phyloP scores from a whole-genome alignment of 176 grass and related monocot genomes.

The Carex myosuroides region DNA sequence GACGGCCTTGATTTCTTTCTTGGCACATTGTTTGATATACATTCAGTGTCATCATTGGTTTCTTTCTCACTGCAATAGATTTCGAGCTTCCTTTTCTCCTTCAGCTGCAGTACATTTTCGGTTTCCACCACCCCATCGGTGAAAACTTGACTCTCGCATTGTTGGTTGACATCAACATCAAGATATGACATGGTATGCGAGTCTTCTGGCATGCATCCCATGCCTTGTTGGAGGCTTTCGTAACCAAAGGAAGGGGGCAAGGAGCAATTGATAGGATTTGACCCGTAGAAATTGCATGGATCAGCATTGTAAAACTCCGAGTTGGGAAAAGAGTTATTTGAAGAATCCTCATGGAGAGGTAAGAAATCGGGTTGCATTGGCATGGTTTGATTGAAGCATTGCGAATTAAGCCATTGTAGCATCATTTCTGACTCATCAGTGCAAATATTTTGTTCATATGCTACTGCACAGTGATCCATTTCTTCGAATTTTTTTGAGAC shows the following conservation, averaged over 20 bases:
- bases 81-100: slow-evolving; percentile 40
- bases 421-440: slow-evolving; percentile 39
- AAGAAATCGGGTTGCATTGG: slow-evolving; percentile 39
- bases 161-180: slow-evolving; percentile 9
- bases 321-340: slow-evolving; percentile 35
- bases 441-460: background rate
- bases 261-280: slow-evolving; percentile 26
- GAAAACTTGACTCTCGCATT: slow-evolving; percentile 22
- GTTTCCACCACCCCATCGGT: background rate
- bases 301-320: slow-evolving; percentile 30
- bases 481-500: slow-evolving; percentile 5
- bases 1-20: slow-evolving; percentile 46
- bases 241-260: slow-evolving; percentile 33
- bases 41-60: slow-evolving; percentile 23
- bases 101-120: background rate
- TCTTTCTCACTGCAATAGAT: background rate
- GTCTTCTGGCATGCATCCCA: slow-evolving; percentile 24
- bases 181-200: slow-evolving; percentile 27
- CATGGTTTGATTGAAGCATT: slow-evolving; percentile 44
- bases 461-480: slow-evolving; percentile 34
- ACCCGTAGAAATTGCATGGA: slow-evolving; percentile 38
- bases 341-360: slow-evolving; percentile 41
- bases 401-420: slow-evolving; percentile 48
- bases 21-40: background rate
- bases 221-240: slow-evolving; percentile 33